Conservation (phyloP, 208 protist species). For the Lotmaria passim region DNA sequence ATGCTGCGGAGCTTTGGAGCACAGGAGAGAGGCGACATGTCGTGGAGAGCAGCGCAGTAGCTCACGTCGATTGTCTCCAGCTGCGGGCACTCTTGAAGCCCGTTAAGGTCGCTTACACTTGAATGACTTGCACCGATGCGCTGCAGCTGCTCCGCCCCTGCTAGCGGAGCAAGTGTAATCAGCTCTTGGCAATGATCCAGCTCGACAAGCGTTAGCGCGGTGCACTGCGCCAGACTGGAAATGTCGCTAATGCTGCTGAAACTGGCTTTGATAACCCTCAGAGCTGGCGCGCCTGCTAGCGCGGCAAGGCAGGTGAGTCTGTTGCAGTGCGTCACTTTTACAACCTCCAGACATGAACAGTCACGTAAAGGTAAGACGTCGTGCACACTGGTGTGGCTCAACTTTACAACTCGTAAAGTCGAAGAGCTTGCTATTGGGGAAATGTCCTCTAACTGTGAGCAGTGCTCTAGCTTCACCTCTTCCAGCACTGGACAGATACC, state of each 20-base stretch:
- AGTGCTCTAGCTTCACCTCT: constrained; percentile 7
- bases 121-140: constrained; percentile 6
- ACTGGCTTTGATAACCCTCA: background rate
- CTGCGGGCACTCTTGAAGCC: background rate
- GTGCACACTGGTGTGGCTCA: constrained; percentile 11
- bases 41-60: background rate
- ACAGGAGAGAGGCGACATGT: background rate
- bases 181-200: constrained; percentile 9
- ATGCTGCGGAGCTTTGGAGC: background rate
- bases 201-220: background rate
- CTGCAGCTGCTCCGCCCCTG: constrained; percentile 1
- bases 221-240: background rate
- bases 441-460: background rate
- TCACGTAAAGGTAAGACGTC: background rate
- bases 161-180: background rate
- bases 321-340: constrained; percentile 13
- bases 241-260: constrained; percentile 2
- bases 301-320: background rate
- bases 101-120: background rate
- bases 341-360: constrained; percentile 1
- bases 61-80: constrained; percentile 3
- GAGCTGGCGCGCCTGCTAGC: background rate
- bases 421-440: background rate
- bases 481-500: constrained; percentile 7
- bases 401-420: constrained; percentile 3